Conservation (phyloP, 2,329 filamentous ascomycete genomes). For the Herpotrichia juniperi region DNA sequence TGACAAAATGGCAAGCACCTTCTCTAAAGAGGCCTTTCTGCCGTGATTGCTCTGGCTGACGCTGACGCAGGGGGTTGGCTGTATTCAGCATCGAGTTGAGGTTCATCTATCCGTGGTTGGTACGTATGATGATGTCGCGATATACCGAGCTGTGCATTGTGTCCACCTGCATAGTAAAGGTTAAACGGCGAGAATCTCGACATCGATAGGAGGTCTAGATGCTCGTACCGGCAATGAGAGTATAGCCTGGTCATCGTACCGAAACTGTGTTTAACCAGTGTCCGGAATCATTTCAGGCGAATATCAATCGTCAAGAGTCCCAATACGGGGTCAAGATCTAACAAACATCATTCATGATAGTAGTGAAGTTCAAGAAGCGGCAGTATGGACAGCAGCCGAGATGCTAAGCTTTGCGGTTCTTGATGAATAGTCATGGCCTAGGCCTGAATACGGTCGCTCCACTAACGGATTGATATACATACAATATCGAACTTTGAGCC, state of each 20-base stretch:
- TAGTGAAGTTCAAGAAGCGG: not conserved
- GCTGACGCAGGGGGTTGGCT: too few species aligned
- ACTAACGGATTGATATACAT: conserved; percentile 10
- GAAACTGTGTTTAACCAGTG: not conserved
- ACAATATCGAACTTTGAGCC: not conserved
- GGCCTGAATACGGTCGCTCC: conserved; percentile 4
- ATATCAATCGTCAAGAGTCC: not conserved
- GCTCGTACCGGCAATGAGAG: not conserved
- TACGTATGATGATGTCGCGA: too few species aligned
- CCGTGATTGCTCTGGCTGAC: too few species aligned
- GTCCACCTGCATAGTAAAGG: too few species aligned
- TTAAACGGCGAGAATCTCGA: too few species aligned
- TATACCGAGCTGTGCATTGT: too few species aligned
- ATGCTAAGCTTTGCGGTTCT: conserved; percentile 15
- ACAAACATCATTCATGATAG: not conserved
- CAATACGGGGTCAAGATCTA: not conserved
- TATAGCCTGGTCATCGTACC: not conserved
- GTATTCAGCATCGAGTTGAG: too few species aligned
- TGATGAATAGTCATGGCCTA: not conserved
- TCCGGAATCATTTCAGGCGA: not conserved
- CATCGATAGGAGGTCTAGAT: not conserved
- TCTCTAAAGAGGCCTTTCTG: too few species aligned
- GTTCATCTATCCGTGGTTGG: too few species aligned
- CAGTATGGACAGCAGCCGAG: not conserved
- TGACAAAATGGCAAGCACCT: too few species aligned